phyloP scores from a whole-genome alignment of 2,329 filamentous ascomycete species.

The Thyridium curvatum region DNA sequence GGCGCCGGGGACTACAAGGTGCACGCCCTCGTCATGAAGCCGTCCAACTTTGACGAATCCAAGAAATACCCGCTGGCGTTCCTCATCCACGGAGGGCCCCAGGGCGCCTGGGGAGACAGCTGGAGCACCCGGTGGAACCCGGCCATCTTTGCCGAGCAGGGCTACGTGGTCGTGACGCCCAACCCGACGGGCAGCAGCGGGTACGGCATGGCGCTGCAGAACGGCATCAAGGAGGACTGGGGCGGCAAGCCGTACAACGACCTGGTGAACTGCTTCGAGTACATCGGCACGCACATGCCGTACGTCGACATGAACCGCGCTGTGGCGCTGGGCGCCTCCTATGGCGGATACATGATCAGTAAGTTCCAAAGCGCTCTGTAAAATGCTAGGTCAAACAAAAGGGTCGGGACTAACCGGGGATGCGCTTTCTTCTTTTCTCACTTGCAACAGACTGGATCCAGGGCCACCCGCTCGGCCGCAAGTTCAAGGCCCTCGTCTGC shows the following conservation, averaged over 20 bases:
- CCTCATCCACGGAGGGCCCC: constrained; percentile 78
- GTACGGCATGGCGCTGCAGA: constrained; percentile 70
- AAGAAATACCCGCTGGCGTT: constrained; percentile 77
- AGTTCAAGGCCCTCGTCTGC: constrained; percentile 82
- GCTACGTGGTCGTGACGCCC: constrained; percentile 74
- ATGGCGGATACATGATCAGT: constrained; percentile 73
- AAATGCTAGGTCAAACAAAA: no score
- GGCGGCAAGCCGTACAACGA: constrained; percentile 81
- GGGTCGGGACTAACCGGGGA: no score
- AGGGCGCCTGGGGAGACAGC: constrained; percentile 66
- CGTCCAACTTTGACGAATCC: constrained; percentile 57
- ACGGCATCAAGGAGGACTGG: constrained; percentile 77
- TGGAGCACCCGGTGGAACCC: constrained; percentile 87
- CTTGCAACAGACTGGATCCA: constrained; percentile 69
- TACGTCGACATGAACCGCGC: constrained; percentile 65
- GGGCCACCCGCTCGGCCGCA: constrained; percentile 72
- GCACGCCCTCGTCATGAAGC: constrained; percentile 65
- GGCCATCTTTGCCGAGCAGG: constrained; percentile 79
- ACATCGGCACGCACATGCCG: constrained; percentile 57
- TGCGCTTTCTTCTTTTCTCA: constrained; percentile 6
- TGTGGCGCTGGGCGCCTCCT: constrained; percentile 69
- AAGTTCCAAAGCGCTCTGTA: no score
- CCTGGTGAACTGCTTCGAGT: constrained; percentile 70
- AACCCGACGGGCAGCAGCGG: constrained; percentile 82
- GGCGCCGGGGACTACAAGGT: constrained; percentile 59